Evolutionary conservation across 805 yeast genomes (phyloP), one percentile per base, ranked within the genome.

Genomic region (Saccharomycopsis fibuligera): DNA sequence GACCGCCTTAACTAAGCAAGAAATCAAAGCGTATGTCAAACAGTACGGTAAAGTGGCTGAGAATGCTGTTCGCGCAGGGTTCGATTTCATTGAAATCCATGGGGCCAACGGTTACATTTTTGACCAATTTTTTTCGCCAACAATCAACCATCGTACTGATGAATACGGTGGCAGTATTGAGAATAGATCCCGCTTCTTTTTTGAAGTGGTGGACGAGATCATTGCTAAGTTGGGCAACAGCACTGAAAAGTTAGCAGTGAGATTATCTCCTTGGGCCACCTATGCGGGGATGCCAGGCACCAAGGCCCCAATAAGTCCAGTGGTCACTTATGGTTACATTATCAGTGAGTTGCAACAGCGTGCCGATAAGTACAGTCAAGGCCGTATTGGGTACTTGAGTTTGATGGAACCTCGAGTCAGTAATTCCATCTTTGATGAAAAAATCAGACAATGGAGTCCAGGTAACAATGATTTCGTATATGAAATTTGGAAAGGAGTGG

Each of bases 21-120:
- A 61, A 59, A 61, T 78, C 54, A 62, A 71, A 43, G 65, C 68
- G 46, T 41, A 41, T 12, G n/a, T 27, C 36, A 21, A 63, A 35
- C 68, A 69, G 41, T 78, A 61, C 55, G 74, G 68, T 8, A 53
- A 55, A 2, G 76, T 79, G 36, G 79, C 83, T 16, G 64, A 63
- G 56, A 62, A 60, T 44, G 50, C 66, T n/a, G 51, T 67, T 30
- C 16, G 35, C n/a, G 63, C 64, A 17, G 70, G 70, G 44, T 69
- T 70, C 44, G 86, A 83, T 60, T 81, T 80, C 54, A 74, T 83
- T 31, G 87, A 83, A 62, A 64, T 83, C 44, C 89, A 82, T 60
- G 68, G 68, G 33, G 87, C 88, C 21, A 80, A 81, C 60, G 88
- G 89, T 16, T 82, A 78, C 59, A 61, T 83, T 51, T 56, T 77